These are phyloP conservation scores for Patellaria atrata DNA, from an alignment of 495 filamentous ascomycete genomes.

Conservation along the genomic window DNA sequence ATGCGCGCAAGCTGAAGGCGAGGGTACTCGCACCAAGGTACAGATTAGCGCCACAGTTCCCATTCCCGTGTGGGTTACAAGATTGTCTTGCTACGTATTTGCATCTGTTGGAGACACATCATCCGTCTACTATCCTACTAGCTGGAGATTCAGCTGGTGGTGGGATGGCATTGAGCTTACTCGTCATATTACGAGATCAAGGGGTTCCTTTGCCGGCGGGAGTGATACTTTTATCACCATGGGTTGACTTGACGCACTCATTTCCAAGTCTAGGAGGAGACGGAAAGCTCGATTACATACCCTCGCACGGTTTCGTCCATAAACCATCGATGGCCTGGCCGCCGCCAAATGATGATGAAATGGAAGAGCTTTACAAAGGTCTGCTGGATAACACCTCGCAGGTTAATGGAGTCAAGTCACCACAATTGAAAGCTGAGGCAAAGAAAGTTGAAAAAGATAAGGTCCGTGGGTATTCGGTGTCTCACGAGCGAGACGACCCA, in stretches of 20 bases:
- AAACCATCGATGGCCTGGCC: slow-evolving; percentile 78
- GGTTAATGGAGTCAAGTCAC: slow-evolving; percentile 5
- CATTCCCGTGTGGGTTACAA: slow-evolving; percentile 81
- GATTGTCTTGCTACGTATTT: slow-evolving; percentile 83
- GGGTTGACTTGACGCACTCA: slow-evolving; percentile 87
- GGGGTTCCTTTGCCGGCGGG: slow-evolving; percentile 73
- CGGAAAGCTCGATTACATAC: slow-evolving; percentile 71
- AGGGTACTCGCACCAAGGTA: slow-evolving; percentile 79
- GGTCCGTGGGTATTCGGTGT: slow-evolving; percentile 17
- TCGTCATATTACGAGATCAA: slow-evolving; percentile 69
- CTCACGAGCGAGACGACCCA: slow-evolving; percentile 3
- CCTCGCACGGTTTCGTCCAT: slow-evolving; percentile 70
- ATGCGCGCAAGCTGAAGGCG: slow-evolving; percentile 85
- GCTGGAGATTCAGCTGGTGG: slow-evolving; percentile 87
- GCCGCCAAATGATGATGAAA: slow-evolving; percentile 68
- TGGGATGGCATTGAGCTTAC: slow-evolving; percentile 68
- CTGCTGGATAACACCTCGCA: neutral
- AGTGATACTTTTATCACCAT: slow-evolving; percentile 79
- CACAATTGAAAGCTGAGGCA: slow-evolving; percentile 18
- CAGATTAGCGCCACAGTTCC: slow-evolving; percentile 81
- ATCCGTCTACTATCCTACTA: slow-evolving; percentile 61
- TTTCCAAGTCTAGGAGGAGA: slow-evolving; percentile 75
- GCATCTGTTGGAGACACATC: slow-evolving; percentile 57
- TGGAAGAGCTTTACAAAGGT: slow-evolving; percentile 23
- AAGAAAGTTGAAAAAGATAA: slow-evolving; percentile 22